Base-by-base conservation (phyloP, 2,329 filamentous ascomycete genomes). In the Monilinia fructigena region DNA sequence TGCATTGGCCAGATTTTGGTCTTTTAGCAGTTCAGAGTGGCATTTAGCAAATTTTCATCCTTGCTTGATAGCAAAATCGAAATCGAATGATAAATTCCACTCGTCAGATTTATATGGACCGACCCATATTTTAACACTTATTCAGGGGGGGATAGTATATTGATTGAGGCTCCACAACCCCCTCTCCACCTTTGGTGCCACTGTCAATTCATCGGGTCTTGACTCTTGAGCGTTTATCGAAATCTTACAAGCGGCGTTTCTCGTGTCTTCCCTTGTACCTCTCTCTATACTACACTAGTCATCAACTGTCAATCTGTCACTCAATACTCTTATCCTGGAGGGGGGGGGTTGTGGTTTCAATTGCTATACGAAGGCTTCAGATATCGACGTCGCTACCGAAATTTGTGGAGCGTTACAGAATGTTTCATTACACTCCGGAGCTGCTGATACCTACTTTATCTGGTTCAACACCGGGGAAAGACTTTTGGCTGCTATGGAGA, bases 401-500 rank as follows among this genome's bases (percentile, higher is more conserved):
- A 54, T 45, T 40, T 31, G 56, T 38, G 47, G 62, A 53, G 38
- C 50, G 55, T 65, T 53, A 60, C 63, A 62, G 26, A 62, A 28
- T 66, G 62, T 68, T 62, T 68, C 63, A 66, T 63, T 58, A 64
- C 55, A 50, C 47, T 54, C 62, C 55, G 63, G 63, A 52, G 62
- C 52, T 38, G 42, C 65, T 63, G 66, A 58, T 56, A 62, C 55
- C 26, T 68, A 68, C 66, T 38, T 61, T 11, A 68, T 68, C 66
- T 56, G 62, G 66, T 68, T n/a, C 23, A 35, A 62, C 66, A 45
- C 58, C 56, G 55, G 63, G 56, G 63, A 65, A 47, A 50, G 38
- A 50, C 42, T 38, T 50, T 47, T 35, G 42, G 56, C n/a, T 48
- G 45, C 42, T 42, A 38, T 59, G 28, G 20, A 50, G 28, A 50